phyloP scores from a whole-genome alignment of 768 basidiomycete genomes.

The Hypholoma fasciculare region DNA sequence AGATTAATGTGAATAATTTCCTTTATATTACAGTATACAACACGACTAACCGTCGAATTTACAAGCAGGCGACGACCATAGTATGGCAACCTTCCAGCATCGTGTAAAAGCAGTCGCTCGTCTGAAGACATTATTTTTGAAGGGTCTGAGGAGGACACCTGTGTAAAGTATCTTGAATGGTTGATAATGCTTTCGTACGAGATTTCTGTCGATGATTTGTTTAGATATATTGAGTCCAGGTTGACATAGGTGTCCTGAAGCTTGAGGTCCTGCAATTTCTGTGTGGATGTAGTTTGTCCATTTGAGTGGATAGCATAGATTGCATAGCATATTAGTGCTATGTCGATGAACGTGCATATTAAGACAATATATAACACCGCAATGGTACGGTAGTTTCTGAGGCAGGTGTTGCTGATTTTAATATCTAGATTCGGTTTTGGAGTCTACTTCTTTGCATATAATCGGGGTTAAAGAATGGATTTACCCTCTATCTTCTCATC shows the following conservation, averaged over 20 bases:
- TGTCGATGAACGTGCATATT: no score
- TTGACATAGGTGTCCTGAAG: neutral
- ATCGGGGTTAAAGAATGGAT: no score
- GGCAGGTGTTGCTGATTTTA: no score
- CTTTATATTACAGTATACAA: neutral
- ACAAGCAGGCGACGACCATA: slow-evolving; percentile 4
- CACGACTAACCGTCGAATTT: neutral
- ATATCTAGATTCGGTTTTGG: no score
- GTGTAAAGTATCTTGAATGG: neutral
- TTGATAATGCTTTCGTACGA: slow-evolving; percentile 4
- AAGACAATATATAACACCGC: no score
- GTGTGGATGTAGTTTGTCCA: no score
- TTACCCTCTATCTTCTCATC: no score
- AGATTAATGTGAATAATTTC: neutral
- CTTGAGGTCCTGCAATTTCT: neutral
- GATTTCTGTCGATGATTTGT: neutral
- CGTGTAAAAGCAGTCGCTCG: slow-evolving; percentile 2
- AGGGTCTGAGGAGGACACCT: slow-evolving; percentile 3
- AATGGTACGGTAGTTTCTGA: no score
- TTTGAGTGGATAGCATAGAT: no score
- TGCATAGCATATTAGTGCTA: no score
- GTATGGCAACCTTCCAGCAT: slow-evolving; percentile 2
- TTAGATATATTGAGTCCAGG: neutral
- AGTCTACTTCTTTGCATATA: no score
- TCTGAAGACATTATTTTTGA: neutral